phyloP scores from a whole-genome alignment of 306 rosid genomes.

The Medicago lupulina region DNA sequence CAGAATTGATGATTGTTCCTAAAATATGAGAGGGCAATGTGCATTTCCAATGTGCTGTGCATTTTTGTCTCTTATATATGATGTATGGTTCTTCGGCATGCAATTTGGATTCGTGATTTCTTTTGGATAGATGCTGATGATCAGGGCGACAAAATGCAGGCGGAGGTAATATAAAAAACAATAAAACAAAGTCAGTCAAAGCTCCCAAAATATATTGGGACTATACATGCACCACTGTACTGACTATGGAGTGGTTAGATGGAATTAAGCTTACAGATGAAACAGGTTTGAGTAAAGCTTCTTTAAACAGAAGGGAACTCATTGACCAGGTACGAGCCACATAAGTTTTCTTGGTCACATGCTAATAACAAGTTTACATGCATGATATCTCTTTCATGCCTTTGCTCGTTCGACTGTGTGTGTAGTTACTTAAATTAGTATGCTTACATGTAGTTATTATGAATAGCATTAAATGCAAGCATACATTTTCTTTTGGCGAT shows the following conservation, averaged over 20 bases:
- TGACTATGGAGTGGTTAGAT: constrained; percentile 98
- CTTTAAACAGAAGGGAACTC: constrained; percentile 77
- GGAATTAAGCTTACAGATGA: constrained; percentile 97
- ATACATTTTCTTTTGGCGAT: constrained; percentile 24
- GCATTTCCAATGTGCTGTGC: constrained; percentile 14
- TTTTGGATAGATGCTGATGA: constrained; percentile 52
- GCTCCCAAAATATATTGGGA: constrained; percentile 98
- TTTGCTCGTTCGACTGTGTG: background rate
- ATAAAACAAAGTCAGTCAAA: constrained; percentile 53
- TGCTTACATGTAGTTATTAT: constrained; percentile 3
- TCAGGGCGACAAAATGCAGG: constrained; percentile 46
- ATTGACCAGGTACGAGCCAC: constrained; percentile 76
- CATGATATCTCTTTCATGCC: constrained; percentile 19
- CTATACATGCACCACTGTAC: constrained; percentile 68
- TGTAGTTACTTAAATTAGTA: constrained; percentile 18
- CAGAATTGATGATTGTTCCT: constrained; percentile 30
- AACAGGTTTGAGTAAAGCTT: constrained; percentile 61
- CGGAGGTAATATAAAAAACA: constrained; percentile 39
- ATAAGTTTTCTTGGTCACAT: constrained; percentile 30
- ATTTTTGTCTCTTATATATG: constrained; percentile 33
- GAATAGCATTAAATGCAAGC: constrained; percentile 4
- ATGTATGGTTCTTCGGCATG: constrained; percentile 29
- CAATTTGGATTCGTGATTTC: constrained; percentile 41
- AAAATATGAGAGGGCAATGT: constrained; percentile 32
- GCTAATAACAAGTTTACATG: constrained; percentile 33